Evolutionary conservation across 768 basidiomycete genomes (phyloP).

Genomic region (Gelatoporia subvermispora): DNA sequence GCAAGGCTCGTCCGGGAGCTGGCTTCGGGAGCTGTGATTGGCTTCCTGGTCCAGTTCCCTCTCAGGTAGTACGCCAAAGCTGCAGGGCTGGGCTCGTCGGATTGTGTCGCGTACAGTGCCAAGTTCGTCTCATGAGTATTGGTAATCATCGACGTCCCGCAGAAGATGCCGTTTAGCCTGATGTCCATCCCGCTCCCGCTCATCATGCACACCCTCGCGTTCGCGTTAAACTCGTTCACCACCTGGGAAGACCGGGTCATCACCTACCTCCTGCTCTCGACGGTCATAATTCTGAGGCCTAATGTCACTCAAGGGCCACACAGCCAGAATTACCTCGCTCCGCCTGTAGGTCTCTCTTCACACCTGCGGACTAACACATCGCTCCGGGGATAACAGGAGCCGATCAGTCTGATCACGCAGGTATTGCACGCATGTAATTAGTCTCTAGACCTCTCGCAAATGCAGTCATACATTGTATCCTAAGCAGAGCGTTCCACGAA

Average conservation of each 20-base stretch:
- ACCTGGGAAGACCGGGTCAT: slow-evolving; percentile 92
- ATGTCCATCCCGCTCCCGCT: slow-evolving; percentile 41
- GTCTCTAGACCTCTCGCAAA: too few species aligned
- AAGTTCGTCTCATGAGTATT: slow-evolving; percentile 42
- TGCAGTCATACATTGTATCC: too few species aligned
- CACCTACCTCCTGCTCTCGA: slow-evolving; percentile 67
- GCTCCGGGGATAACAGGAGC: too few species aligned
- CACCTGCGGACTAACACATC: too few species aligned
- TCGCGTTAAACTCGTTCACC: slow-evolving; percentile 94
- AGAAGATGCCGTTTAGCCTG: slow-evolving; percentile 23
- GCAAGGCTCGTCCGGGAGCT: slow-evolving; percentile 12
- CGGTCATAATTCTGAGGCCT: too few species aligned
- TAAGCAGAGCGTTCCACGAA: too few species aligned
- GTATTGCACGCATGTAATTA: too few species aligned
- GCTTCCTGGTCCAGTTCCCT: slow-evolving; percentile 27
- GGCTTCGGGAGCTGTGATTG: slow-evolving; percentile 23
- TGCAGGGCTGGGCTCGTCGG: slow-evolving; percentile 37
- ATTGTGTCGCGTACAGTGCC: slow-evolving; percentile 46
- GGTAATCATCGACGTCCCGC: slow-evolving; percentile 39
- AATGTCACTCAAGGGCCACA: too few species aligned
- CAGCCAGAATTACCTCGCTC: too few species aligned
- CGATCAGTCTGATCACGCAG: too few species aligned
- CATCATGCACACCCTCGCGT: slow-evolving; percentile 66
- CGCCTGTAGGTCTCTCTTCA: too few species aligned
- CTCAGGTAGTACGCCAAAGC: slow-evolving; percentile 36